Base-by-base conservation (phyloP, 2,329 filamentous ascomycete species). In the Claviceps arundinis region DNA sequence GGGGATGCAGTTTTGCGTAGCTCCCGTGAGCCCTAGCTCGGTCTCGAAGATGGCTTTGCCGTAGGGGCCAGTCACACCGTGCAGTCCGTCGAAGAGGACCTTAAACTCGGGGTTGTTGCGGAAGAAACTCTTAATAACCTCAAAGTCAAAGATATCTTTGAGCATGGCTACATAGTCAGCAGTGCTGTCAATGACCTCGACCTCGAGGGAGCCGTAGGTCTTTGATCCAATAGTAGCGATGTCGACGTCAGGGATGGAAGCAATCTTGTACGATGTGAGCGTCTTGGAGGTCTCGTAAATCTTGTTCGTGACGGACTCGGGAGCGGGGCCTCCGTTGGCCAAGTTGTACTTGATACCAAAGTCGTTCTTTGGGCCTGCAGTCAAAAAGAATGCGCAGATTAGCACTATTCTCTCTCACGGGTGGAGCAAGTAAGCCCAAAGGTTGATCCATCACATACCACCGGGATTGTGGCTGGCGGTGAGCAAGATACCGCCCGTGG, bases 311-410 rank as follows among this genome's bases (percentile, higher is more conserved):
- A 98, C 88, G 51, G 87, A 85, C 71, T 98, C 93, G 54, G 93
- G 93, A 52, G 93, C 93, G 44, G 93, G 93, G 52, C 90, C 93
- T 62, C 93, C 93, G 65, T 98, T 97, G 68, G 89, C 77, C 54
- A 98, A 78, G 78, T 98, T 98, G 81, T 98, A 98, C 76, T 98
- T 98, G 83, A 98, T 98, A 62, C 93, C 93, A 63, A 98, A 98
- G 72, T 98, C 93, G 68, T 93, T 86, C 61, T 81, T 85, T 56
- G 93, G 93, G 50, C 90, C 89, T 95, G 61, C 3, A 34, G 52
- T 24, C 30, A 34, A 45, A 43, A 43, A 8, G 38, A 59, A 51
- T 52, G 50, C 5, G 24, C 45, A 45, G 37, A 46, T 54, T 38
- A 50, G 48, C 16, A 14, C 16, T 11, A 3, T 30, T 42, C 14